Evolutionary conservation across 2,329 filamentous ascomycete genomes (phyloP), one percentile per base, ranked within the genome.

Genomic region (Hawksworthiomyces lignivorus): DNA sequence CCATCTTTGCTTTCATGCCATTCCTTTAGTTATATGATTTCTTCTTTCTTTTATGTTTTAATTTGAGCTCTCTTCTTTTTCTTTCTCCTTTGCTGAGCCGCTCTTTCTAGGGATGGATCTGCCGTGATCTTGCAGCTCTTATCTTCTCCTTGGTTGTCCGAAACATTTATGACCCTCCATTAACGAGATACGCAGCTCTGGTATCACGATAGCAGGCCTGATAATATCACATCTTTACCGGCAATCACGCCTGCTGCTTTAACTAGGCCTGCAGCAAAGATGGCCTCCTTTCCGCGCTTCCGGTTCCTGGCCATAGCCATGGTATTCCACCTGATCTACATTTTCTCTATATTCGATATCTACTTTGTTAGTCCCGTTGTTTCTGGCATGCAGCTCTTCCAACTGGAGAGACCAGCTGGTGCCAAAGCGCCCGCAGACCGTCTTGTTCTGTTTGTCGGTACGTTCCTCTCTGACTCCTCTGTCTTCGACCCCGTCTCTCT

Each of bases 351-450:
- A 56, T 98, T 98, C 66, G 89, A 96, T 62, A 92, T 97, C 50
- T 97, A 98, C 66, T 98, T 98, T 59, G 88, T 96, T 58, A 96
- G 88, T 60, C 92, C 92, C 18, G 92, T 98, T 53, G 92, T 97
- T 41, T 85, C 83, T 68, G 92, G 92, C 58, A 98, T 98, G 92
- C 79, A 76, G 56, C 75, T 88, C 46, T 89, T 87, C 63, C 67
- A 70, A 34, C 71, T 94, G 28, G 77, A 88, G 46, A 72, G 81
- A 42, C 66, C 75, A 29, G 53, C 64, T 31, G 64, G 67, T 39
- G 62, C 62, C 38, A 79, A 82, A 61, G 77, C 89, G 18, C 92
- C 92, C 2, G 90, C 94, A 5, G 87, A 92, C 62, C 80, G 92
- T 49, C 73, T 98, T 44, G 84, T 98, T 36, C 75, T 98, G 21